Evolutionary conservation across 2,329 filamentous ascomycete species (phyloP).

Genomic region (Sporothrix variecibatus): DNA sequence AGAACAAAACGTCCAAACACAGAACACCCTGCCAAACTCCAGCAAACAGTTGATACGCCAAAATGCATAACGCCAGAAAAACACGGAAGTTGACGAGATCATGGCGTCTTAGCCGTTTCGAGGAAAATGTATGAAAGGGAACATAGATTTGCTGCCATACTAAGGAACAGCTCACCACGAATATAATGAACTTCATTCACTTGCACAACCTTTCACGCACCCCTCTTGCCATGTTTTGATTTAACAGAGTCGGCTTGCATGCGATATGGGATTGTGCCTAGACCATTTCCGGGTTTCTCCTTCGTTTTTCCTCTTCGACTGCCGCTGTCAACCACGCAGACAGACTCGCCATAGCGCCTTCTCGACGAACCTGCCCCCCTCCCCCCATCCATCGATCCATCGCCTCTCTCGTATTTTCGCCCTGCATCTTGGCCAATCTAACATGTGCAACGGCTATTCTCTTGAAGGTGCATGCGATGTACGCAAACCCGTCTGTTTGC

Average conservation of each 20-base stretch:
- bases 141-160: background rate
- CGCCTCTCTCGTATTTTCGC: background rate
- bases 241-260: background rate
- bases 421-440: background rate
- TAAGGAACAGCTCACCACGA: background rate
- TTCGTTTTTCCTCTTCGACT: background rate
- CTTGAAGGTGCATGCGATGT: background rate
- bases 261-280: background rate
- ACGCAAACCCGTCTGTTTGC: background rate
- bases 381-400: background rate
- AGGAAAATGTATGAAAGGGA: background rate
- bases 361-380: background rate
- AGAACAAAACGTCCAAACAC: background rate
- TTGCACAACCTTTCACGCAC: background rate
- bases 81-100: background rate
- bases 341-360: background rate
- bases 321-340: background rate
- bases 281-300: background rate
- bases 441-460: background rate
- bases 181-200: background rate
- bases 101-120: background rate
- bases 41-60: background rate
- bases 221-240: background rate
- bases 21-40: background rate
- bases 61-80: background rate